Evolutionary conservation across 2,329 filamentous ascomycete species (phyloP).

Genomic region (Emergomyces pasteurianus): DNA sequence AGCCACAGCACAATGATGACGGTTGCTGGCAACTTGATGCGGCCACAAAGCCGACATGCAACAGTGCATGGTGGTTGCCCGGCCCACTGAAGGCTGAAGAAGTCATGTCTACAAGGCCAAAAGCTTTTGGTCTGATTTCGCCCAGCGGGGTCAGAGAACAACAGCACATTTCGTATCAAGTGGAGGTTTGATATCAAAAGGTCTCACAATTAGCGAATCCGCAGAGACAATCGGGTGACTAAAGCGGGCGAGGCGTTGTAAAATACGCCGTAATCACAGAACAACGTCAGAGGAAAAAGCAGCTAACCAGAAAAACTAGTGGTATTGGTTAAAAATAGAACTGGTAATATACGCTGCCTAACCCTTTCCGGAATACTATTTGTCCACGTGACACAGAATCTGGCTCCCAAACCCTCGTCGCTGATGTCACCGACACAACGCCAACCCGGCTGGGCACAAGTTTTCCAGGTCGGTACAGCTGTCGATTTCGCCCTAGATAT

Average conservation of each 20-base stretch:
- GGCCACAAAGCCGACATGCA: neutral
- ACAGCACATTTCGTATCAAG: neutral
- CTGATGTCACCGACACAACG: neutral
- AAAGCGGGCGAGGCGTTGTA: neutral
- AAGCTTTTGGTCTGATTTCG: neutral
- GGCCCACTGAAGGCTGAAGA: neutral
- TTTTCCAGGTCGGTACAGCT: neutral
- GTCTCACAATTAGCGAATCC: neutral
- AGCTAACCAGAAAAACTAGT: neutral
- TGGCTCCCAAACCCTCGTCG: neutral
- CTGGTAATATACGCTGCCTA: neutral
- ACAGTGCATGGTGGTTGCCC: neutral
- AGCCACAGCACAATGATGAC: neutral
- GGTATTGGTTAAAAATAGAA: neutral
- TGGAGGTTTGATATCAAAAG: neutral
- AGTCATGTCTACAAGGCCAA: neutral
- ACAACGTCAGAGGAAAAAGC: neutral
- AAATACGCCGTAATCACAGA: neutral
- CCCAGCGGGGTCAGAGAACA: neutral
- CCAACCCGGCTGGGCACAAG: neutral
- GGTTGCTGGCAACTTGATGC: neutral
- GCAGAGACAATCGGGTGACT: neutral
- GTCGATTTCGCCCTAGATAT: neutral
- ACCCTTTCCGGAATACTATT: neutral
- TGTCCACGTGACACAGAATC: neutral